phyloP scores from a whole-genome alignment of 495 filamentous ascomycete genomes.

The Penicillium pancosmium region DNA sequence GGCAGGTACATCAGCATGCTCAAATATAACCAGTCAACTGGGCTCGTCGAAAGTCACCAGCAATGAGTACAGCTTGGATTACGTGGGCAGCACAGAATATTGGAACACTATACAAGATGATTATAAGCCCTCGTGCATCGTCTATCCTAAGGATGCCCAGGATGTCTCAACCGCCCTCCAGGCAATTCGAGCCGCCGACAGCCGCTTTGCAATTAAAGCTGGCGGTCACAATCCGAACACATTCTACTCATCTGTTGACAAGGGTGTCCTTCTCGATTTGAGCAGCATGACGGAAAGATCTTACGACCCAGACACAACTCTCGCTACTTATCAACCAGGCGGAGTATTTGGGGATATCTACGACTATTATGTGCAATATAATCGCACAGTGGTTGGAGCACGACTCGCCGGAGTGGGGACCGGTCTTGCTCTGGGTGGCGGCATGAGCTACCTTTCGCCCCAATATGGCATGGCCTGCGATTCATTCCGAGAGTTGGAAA shows the following conservation, averaged over 20 bases:
- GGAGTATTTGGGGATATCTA: constrained; percentile 37
- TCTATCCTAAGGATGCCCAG: constrained; percentile 29
- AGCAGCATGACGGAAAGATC: constrained; percentile 28
- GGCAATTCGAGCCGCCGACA: constrained; percentile 27
- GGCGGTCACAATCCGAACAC: constrained; percentile 50
- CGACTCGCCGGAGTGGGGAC: constrained; percentile 37
- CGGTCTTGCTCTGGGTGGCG: constrained; percentile 36
- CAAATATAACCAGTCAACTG: constrained; percentile 25
- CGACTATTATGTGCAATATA: constrained; percentile 30
- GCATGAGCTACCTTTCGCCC: constrained; percentile 40
- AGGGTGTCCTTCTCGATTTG: constrained; percentile 51
- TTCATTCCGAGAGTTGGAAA: constrained; percentile 37
- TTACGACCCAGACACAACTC: constrained; percentile 33
- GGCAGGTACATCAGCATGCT: constrained; percentile 23
- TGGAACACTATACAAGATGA: constrained; percentile 46
- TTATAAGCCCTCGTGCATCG: constrained; percentile 36
- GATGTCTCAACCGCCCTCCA: constrained; percentile 33
- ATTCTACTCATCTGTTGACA: constrained; percentile 39
- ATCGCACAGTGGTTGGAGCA: constrained; percentile 38
- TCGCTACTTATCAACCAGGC: constrained; percentile 37
- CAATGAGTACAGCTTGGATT: constrained; percentile 19
- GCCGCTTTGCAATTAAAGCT: constrained; percentile 49
- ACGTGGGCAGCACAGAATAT: constrained; percentile 37
- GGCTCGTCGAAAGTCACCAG: constrained; percentile 27
- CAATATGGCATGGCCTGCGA: constrained; percentile 42